Evolutionary conservation across 148 eudicot genomes (phyloP).

Genomic region (Nyssa sinensis): DNA sequence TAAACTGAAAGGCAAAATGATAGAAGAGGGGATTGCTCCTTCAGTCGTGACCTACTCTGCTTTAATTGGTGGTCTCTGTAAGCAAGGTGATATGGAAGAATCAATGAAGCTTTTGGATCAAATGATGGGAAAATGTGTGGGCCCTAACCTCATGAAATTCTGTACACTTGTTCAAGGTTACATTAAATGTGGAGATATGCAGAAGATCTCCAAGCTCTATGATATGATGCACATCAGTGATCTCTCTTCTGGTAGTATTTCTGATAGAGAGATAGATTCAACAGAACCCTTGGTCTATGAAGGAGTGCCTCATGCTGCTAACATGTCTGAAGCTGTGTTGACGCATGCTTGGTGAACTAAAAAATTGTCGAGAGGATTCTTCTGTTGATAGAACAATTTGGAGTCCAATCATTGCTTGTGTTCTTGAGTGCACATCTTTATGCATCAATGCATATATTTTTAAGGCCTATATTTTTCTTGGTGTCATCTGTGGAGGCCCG

Average conservation of each 20-base stretch:
- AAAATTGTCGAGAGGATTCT: neutral
- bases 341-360: neutral
- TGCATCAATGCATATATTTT: neutral
- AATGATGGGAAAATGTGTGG: constrained; percentile 26
- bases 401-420: neutral
- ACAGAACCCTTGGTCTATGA: constrained; percentile 9
- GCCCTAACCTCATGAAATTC: constrained; percentile 19
- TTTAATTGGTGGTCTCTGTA: constrained; percentile 36
- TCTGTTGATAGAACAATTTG: neutral
- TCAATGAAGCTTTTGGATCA: constrained; percentile 41
- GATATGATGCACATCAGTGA: constrained; percentile 17
- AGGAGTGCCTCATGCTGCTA: neutral
- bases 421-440: neutral
- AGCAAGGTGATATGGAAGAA: constrained; percentile 39
- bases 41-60: constrained; percentile 42
- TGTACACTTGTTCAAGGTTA: constrained; percentile 23
- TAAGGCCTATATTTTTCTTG: neutral
- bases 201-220: neutral
- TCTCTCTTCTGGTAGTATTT: constrained; percentile 16
- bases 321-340: neutral
- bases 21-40: constrained; percentile 53
- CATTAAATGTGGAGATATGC: neutral
- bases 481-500: no score
- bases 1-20: constrained; percentile 53
- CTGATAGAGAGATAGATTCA: neutral